A percentile compares a stretch with the other conserved stretches of the same genome.
These are phyloP conservation scores for Garcia nutans DNA, from an alignment of 345 rosid species.

Conservation along the genomic window DNA sequence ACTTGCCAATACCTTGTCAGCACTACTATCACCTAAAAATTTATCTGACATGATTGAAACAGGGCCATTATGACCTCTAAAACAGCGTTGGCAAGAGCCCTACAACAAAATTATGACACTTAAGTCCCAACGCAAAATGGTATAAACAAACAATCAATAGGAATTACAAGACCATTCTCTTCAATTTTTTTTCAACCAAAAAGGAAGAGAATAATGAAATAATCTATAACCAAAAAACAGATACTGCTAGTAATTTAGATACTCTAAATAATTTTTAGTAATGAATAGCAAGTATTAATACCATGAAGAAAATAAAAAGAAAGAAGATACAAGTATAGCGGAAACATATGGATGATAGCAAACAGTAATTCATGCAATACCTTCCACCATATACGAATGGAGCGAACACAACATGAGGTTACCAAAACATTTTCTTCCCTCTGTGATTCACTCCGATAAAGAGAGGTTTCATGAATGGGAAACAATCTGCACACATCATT, in stretches of 20 bases:
- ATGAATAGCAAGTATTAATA: neutral
- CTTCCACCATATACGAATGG: constrained; percentile 77
- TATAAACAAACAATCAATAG: neutral
- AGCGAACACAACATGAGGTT: constrained; percentile 57
- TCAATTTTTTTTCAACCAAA: neutral
- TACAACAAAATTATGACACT: constrained; percentile 21
- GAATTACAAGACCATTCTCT: neutral
- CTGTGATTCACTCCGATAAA: constrained; percentile 38
- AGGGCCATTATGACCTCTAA: constrained; percentile 59
- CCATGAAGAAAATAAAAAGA: neutral
- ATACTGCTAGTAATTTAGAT: neutral
- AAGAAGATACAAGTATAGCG: neutral
- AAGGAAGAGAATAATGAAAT: neutral
- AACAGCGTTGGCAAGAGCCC: constrained; percentile 57
- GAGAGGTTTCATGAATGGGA: constrained; percentile 40
- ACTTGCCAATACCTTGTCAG: constrained; percentile 49
- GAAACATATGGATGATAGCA: neutral
- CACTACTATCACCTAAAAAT: constrained; percentile 48
- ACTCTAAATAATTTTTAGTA: neutral
- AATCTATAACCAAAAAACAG: neutral
- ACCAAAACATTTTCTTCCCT: constrained; percentile 50
- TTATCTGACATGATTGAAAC: constrained; percentile 57
- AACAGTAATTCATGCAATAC: constrained; percentile 33
- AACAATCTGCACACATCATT: constrained; percentile 46
- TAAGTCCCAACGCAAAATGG: neutral